Conservation (phyloP, 1,284 basidiomycete species). For the Pseudozyma pruni region DNA sequence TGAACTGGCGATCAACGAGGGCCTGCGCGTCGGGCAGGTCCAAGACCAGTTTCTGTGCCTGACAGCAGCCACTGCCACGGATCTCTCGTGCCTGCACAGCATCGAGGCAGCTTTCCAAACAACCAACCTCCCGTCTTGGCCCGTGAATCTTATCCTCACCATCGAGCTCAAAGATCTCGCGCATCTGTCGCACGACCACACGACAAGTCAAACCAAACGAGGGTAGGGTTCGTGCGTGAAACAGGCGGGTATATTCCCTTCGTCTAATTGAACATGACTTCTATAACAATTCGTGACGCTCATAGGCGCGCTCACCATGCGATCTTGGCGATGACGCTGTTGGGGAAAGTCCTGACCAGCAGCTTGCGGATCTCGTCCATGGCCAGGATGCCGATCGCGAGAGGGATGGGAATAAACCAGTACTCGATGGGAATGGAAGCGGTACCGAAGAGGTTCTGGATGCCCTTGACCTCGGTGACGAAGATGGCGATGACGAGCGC, state of each 20-base stretch:
- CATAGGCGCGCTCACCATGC: conserved; percentile 55
- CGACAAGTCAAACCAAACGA: not conserved
- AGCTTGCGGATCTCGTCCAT: conserved; percentile 66
- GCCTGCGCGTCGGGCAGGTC: too few relatives aligned
- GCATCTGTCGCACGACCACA: too few relatives aligned
- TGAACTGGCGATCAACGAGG: too few relatives aligned
- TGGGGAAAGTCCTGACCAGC: conserved; percentile 58
- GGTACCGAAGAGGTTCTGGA: conserved; percentile 42
- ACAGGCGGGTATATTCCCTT: conserved; percentile 1
- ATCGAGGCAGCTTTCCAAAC: too few relatives aligned
- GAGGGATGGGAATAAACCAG: conserved; percentile 71
- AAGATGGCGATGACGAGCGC: conserved; percentile 56
- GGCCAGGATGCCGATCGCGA: conserved; percentile 68
- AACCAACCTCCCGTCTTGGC: too few relatives aligned
- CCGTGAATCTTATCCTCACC: too few relatives aligned
- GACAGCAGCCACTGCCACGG: too few relatives aligned
- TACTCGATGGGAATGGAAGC: conserved; percentile 71
- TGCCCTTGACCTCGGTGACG: conserved; percentile 50
- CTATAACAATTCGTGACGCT: not conserved
- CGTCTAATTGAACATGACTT: not conserved
- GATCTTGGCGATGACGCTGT: conserved; percentile 58
- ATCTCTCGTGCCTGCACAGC: too few relatives aligned
- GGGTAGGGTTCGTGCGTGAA: too few relatives aligned
- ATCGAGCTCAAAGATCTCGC: too few relatives aligned
- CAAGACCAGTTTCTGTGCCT: too few relatives aligned